These are phyloP conservation scores for Vaccinium corymbosum DNA, from an alignment of 148 eudicot species.

Conservation along the genomic window DNA sequence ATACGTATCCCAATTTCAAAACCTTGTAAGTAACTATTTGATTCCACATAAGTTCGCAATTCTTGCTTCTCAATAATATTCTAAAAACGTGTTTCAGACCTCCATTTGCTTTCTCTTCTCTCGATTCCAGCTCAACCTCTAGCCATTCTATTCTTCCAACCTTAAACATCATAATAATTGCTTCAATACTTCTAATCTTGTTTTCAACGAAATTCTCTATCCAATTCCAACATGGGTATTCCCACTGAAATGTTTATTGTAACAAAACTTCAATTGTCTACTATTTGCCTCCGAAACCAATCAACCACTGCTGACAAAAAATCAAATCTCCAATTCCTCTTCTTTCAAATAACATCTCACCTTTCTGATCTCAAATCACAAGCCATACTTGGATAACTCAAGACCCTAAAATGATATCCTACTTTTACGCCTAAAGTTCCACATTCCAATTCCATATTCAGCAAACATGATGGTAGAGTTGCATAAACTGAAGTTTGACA, in stretches of 20 bases:
- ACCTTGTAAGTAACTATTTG: neutral
- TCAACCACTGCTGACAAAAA: neutral
- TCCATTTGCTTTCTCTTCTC: neutral
- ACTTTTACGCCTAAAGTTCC: neutral
- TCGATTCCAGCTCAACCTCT: neutral
- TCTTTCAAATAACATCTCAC: neutral
- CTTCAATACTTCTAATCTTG: neutral
- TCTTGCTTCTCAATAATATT: neutral
- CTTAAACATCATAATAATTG: neutral
- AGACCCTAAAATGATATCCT: neutral
- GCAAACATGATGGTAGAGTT: neutral
- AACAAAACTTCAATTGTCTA: neutral
- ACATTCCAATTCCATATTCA: conserved; percentile 4
- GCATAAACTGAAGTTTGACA: conserved; percentile 1
- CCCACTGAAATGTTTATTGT: neutral
- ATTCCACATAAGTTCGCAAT: neutral
- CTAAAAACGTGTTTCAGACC: neutral
- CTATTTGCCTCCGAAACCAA: neutral
- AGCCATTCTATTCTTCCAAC: neutral
- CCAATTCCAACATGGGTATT: neutral
- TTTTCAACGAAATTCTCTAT: neutral
- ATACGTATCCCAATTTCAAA: too few species aligned
- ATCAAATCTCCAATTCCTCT: neutral
- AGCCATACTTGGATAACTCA: neutral
- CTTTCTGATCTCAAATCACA: neutral